Evolutionary conservation across 768 basidiomycete genomes (phyloP).

Genomic region (Boletus subparvulus): DNA sequence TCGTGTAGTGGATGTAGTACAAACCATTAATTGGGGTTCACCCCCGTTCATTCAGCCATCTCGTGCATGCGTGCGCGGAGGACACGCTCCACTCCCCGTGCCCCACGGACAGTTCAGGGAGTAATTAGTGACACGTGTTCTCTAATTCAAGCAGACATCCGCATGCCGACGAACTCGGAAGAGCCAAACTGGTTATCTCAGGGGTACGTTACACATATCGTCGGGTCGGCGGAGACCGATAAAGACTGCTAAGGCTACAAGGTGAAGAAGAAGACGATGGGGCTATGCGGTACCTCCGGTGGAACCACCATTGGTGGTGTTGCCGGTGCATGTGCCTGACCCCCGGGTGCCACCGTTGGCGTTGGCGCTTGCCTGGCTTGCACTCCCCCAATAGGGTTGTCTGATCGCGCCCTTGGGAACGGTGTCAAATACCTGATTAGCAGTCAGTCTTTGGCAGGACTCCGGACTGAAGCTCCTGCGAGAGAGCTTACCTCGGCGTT

Average conservation of each 20-base stretch:
- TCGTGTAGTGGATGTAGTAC: constrained; percentile 4
- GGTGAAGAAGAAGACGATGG: not conserved
- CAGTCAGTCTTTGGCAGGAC: not conserved
- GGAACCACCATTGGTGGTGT: not conserved
- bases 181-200: not conserved
- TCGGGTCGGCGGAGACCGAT: not conserved
- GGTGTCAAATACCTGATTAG: not conserved
- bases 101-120: not conserved
- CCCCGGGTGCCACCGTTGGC: not conserved
- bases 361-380: rapidly evolving
- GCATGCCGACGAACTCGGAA: not conserved
- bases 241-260: constrained; percentile 8
- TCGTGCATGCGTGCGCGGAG: not conserved
- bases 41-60: too few species aligned
- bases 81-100: not conserved
- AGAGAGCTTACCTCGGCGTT: constrained; percentile 7
- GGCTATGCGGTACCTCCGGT: not conserved
- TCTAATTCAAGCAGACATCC: not conserved
- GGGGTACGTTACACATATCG: constrained; percentile 2
- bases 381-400: constrained; percentile 14
- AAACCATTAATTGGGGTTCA: not conserved
- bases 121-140: not conserved
- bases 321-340: not conserved
- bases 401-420: constrained; percentile 7
- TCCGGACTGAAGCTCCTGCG: not conserved